Evolutionary conservation across 2,329 filamentous ascomycete genomes (phyloP), one percentile per base, ranked within the genome.

Genomic region (Pyrenochaeta sp.): DNA sequence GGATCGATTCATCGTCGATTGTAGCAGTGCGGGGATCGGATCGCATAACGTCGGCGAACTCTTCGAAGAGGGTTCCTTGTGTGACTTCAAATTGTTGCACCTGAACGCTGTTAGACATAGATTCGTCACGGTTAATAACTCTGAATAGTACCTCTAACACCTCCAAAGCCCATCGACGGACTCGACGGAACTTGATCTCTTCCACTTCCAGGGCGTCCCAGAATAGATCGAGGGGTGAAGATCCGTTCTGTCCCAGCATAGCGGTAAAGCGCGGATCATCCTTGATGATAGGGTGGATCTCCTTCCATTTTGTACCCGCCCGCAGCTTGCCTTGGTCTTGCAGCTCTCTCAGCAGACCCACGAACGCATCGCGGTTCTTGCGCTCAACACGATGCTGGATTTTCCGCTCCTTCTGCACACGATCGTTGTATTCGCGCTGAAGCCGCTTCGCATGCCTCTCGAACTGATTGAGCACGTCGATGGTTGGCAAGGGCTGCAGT

Each of bases 191-290:
- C n/a, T 87, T 85, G 44, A 89, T 85, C 65, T 99, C 93, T 70
- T 97, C 91, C 69, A 96, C 91, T 69, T 97, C 94, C 18, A 97
- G 81, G 34, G 92, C 78, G 68, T 99, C 94, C 90, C 93, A 96
- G 76, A 99, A 97, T 6, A 99, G 78, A 63, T 97, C 91, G 54
- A 96, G 81, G 10, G 94, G 90, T 4, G 84, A 88, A 4, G 92
- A 96, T 42, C 93, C 92, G 45, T 82, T 74, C 66, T 95, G 90
- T 37, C 91, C 92, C 47, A 92, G 81, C 79, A 96, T 90, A 53
- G 84, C 85, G 59, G 79, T 81, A 72, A 96, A 97, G 55, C 92
- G 89, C 34, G 87, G 81, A 63, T 99, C 94, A 41, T 88, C 78
- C 59, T 89, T 83, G 57, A 99, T 82, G 34, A 87, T 69, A 1